Conservation (phyloP, 1,284 basidiomycete species). For the Cryptococcus amylolentus region DNA sequence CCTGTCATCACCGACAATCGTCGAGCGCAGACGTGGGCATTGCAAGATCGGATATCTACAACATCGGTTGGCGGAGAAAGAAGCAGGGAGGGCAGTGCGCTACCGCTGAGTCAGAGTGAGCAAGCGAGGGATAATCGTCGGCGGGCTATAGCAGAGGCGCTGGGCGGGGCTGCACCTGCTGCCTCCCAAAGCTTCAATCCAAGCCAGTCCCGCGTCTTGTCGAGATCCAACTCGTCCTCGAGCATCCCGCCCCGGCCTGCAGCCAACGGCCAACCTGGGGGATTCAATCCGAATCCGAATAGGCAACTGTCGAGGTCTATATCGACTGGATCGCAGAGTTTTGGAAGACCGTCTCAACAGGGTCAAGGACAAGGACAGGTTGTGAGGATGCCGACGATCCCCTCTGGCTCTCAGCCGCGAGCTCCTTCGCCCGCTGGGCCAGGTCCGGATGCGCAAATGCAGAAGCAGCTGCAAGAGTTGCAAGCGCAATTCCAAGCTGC, state of each 20-base stretch:
- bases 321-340: neutral
- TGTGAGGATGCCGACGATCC: slow-evolving; percentile 26
- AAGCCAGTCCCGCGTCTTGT: neutral
- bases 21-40: slow-evolving; percentile 9
- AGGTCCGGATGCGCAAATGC: slow-evolving; percentile 9
- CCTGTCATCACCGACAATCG: slow-evolving; percentile 28
- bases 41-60: slow-evolving; percentile 14
- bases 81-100: too few relatives aligned
- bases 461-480: neutral
- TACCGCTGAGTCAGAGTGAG: neutral
- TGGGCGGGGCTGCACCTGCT: neutral
- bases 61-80: neutral
- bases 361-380: neutral
- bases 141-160: slow-evolving; percentile 15
- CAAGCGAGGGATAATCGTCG: slow-evolving; percentile 2
- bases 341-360: slow-evolving; percentile 3
- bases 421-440: slow-evolving; percentile 9
- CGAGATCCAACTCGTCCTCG: slow-evolving; percentile 14
- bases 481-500: neutral
- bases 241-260: slow-evolving; percentile 1
- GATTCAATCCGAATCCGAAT: neutral
- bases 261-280: neutral
- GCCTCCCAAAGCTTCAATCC: neutral
- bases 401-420: slow-evolving; percentile 22
- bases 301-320: neutral